phyloP scores from a whole-genome alignment of 768 basidiomycete genomes.

The Suillus subalutaceus region DNA sequence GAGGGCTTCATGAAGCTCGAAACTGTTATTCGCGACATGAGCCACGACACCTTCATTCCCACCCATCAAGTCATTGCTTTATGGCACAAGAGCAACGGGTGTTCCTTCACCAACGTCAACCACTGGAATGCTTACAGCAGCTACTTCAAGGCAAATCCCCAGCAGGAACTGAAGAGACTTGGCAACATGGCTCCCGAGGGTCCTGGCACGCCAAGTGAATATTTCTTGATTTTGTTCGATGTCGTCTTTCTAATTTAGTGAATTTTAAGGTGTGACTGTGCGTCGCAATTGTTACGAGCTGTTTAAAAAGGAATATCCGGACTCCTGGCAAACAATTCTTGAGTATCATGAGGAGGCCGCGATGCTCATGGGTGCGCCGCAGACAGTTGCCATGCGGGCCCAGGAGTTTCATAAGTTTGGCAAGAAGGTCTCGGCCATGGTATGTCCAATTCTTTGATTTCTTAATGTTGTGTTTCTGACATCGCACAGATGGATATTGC shows the following conservation, averaged over 20 bases:
- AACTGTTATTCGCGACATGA: neutral
- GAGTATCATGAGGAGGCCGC: neutral
- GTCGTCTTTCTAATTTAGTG: neutral
- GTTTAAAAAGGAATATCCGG: neutral
- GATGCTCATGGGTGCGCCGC: neutral
- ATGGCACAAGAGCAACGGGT: constrained; percentile 8
- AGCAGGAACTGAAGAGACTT: constrained; percentile 3
- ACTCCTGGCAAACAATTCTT: neutral
- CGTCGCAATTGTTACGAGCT: neutral
- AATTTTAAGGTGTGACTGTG: neutral
- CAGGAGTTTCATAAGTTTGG: neutral
- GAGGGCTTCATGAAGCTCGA: constrained; percentile 4
- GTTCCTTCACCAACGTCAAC: constrained; percentile 5
- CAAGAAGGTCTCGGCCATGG: neutral
- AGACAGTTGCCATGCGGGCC: neutral
- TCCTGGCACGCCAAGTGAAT: neutral
- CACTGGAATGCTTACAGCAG: constrained; percentile 12
- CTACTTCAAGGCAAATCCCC: constrained; percentile 9
- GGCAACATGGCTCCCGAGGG: neutral
- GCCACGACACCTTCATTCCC: constrained; percentile 1
- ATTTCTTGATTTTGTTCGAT: neutral
- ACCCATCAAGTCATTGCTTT: constrained; percentile 11
- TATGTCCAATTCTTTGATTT: neutral
- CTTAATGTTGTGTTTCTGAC: neutral
- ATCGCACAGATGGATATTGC: neutral